Evolutionary conservation across 2,329 filamentous ascomycete species (phyloP).

Genomic region (Shiraia bambusicola): DNA sequence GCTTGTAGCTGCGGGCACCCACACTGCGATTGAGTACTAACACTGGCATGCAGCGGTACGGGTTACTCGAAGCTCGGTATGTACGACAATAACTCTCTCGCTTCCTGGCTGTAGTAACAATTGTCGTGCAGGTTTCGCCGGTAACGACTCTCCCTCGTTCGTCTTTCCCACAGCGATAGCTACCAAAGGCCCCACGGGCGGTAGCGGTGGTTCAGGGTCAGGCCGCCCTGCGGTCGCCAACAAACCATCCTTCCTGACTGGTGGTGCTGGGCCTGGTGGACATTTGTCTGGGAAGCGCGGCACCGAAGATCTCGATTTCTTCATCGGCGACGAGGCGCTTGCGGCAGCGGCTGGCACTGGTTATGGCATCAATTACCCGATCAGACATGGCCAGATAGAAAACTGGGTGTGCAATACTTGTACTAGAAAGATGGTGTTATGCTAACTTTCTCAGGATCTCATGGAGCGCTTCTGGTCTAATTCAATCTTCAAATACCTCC

Average conservation of each 20-base stretch:
- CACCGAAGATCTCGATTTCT: conserved; percentile 97
- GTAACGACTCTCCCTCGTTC: conserved; percentile 98
- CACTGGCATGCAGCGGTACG: conserved; percentile 74
- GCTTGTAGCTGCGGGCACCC: conserved; percentile 47
- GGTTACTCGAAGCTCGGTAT: conserved; percentile 98
- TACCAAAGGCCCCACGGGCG: conserved; percentile 76
- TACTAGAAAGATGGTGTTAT: background rate
- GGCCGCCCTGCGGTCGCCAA: conserved; percentile 88
- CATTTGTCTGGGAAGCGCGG: conserved; percentile 90
- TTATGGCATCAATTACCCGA: conserved; percentile 96
- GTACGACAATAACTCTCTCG: conserved; percentile 31
- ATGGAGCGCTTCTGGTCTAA: conserved; percentile 99
- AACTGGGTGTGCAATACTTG: conserved; percentile 74
- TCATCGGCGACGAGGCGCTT: conserved; percentile 96
- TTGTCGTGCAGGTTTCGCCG: conserved; percentile 75
- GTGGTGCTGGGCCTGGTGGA: conserved; percentile 78
- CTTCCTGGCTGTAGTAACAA: conserved; percentile 38
- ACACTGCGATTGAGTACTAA: conserved; percentile 39
- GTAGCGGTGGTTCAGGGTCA: conserved; percentile 74
- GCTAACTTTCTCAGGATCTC: conserved; percentile 67
- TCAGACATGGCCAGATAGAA: conserved; percentile 96
- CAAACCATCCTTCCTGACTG: conserved; percentile 93
- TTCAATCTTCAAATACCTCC: conserved; percentile 99
- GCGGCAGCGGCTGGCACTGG: conserved; percentile 80
- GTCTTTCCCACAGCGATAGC: conserved; percentile 99